Base-by-base conservation (phyloP, 176 grass and related monocot species). In the Hordeum marinum region DNA sequence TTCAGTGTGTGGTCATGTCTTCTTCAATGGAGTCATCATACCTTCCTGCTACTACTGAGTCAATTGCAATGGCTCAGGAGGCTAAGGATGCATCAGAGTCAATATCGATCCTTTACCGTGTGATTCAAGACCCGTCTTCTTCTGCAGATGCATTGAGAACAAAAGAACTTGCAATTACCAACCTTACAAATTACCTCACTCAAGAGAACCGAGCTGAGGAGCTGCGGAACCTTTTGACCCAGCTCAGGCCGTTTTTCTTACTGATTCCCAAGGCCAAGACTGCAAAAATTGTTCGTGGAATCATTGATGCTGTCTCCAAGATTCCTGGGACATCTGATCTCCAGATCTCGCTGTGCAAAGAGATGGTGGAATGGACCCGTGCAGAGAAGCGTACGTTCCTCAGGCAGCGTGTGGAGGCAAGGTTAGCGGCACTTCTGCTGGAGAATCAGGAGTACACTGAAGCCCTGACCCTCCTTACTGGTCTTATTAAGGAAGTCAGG, bases 341-440 rank as follows among this genome's bases (percentile, higher is more conserved):
- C 66, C 92, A 94, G 80, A 94, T 97, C 63, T 97, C 95, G 21
- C 90, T 94, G 18, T 97, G 95, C 82, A 89, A 83, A 78, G 95
- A 97, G 84, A 94, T 97, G 92, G 90, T 97, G 58, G 90, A 94
- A 69, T 97, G 95, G 92, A 97, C 92, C 48, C 88, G 84, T 85
- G 54, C 87, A 18, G 95, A 97, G 90, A 97, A 94, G 85, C 89
- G 92, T 0, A 94, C 90, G 17, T 98, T 94, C 79, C 87, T 93
- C 57, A 82, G 95, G 50, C 92, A 94, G 80, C 90, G 92, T 43
- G 92, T 98, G 15, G 92, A 97, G 66, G 95, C 95, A 3, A 94
- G 92, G 75, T 86, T 98, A 24, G 95, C 92, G 0, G 87, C 92
- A 70, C 88, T 98, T 34, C 46, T 98, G 23, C 83, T 97, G 87